These are phyloP conservation scores for Herpetospermum pedunculosum DNA, from an alignment of 306 rosid genomes.

Conservation along the genomic window DNA sequence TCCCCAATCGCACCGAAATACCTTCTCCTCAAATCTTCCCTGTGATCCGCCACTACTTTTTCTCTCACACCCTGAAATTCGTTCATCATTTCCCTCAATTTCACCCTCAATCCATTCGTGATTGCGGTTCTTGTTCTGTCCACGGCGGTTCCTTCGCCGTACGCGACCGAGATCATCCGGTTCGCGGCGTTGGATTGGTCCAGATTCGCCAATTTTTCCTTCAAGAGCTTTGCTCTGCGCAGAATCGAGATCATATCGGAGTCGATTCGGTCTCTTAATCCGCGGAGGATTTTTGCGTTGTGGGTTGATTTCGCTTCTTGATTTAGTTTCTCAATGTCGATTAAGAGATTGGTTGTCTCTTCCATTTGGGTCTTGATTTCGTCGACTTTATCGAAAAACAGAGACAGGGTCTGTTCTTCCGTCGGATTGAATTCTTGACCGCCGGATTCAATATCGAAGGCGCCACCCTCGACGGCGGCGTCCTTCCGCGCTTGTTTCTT, in stretches of 20 bases:
- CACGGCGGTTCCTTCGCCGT: constrained; percentile 40
- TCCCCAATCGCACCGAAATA: constrained; percentile 48
- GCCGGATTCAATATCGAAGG: constrained; percentile 49
- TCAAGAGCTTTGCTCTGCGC: constrained; percentile 54
- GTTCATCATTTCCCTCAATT: constrained; percentile 63
- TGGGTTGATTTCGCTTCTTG: constrained; percentile 72
- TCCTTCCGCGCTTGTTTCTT: constrained; percentile 67
- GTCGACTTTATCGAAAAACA: constrained; percentile 56
- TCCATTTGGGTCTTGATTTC: constrained; percentile 63
- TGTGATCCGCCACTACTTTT: constrained; percentile 50
- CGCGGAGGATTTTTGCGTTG: constrained; percentile 71
- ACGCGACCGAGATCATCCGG: constrained; percentile 37
- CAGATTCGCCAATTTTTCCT: constrained; percentile 46
- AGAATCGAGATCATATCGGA: constrained; percentile 65
- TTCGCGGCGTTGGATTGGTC: constrained; percentile 50
- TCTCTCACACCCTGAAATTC: constrained; percentile 64
- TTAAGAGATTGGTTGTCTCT: constrained; percentile 89
- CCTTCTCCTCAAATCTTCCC: constrained; percentile 71
- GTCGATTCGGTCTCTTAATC: constrained; percentile 73
- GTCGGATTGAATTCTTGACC: constrained; percentile 38
- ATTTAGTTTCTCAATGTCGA: constrained; percentile 57
- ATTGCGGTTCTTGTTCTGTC: constrained; percentile 61
- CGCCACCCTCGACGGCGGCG: constrained; percentile 23
- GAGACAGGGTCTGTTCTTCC: constrained; percentile 66
- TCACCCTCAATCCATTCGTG: constrained; percentile 68